Base-by-base conservation (phyloP, 1,284 basidiomycete species). In the Phellopilus nigrolimitatus region DNA sequence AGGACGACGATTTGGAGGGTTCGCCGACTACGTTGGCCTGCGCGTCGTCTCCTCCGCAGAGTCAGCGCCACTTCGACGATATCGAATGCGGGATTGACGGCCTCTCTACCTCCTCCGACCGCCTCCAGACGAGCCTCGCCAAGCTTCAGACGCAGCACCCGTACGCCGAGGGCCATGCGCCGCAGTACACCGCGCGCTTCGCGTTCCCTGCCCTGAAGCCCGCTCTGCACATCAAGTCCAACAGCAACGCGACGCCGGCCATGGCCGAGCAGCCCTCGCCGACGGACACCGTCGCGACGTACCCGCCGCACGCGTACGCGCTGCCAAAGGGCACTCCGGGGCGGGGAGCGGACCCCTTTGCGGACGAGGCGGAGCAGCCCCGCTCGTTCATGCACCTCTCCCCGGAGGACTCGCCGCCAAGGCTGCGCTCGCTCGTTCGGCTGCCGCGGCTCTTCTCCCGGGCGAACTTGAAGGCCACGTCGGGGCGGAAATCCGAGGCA, bases 381-480 rank as follows among this genome's bases (percentile, higher is more conserved):
- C 45, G 31, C 8, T 55, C 53, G 25, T 55, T 55, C 38, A 55
- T 55, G 45, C 33, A 55, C 27, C 41, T 55, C 36, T 51, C 53
- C n/a, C 53, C 53, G 22, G 47, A 55, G 17, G 49, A 47, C 8
- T 25, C 48, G 37, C 17, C 30, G 30, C 34, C 37, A 24, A 55
- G 47, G 38, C 31, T 15, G 19, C 41, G 49, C 33, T 42, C 49
- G 4, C 42, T 49, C 12, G 44, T 30, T 3, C 41, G 38, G 15
- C 38, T 54, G 42, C 47, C 47, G 17, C 52, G 49, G 47, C 42
- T 54, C 9, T 54, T 54, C 41, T 54, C 52, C 2, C 37, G 47
- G n/a, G 34, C 33, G 10, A 49, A 45, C 36, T 31, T 54, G 41
- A 49, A 22, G 41, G 34, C 17, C 13, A 21, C 44, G 19, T 13